phyloP scores from a whole-genome alignment of 257 asterid species.

The Solanum tarijense region DNA sequence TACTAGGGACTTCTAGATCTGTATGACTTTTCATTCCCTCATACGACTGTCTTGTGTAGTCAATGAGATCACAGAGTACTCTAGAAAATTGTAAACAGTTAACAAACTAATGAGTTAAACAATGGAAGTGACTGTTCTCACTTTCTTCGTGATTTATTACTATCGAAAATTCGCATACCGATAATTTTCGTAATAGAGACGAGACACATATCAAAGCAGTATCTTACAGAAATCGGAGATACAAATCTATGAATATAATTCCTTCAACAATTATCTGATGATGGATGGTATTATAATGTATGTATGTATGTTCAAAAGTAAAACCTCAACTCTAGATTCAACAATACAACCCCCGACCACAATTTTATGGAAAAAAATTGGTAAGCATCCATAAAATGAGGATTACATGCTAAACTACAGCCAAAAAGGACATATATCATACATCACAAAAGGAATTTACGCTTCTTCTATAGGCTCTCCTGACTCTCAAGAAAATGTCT shows the following conservation, averaged over 20 bases:
- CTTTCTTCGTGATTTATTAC: background rate
- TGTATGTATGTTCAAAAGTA: background rate
- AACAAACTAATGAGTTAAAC: background rate
- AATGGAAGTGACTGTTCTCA: background rate
- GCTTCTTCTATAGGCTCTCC: background rate
- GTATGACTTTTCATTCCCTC: background rate
- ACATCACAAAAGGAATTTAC: conserved; percentile 16
- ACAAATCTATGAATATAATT: background rate
- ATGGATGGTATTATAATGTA: background rate
- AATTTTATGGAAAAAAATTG: conserved; percentile 35
- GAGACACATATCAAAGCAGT: background rate
- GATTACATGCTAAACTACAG: conserved; percentile 27
- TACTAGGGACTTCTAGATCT: background rate
- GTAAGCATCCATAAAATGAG: conserved; percentile 43
- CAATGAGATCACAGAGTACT: background rate
- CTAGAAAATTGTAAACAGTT: background rate
- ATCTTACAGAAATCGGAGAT: background rate
- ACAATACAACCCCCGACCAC: conserved; percentile 28
- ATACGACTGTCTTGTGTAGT: background rate
- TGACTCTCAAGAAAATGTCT: background rate
- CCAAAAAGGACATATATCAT: conserved; percentile 26
- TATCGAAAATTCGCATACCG: background rate
- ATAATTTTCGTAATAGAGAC: background rate
- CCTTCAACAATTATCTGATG: background rate
- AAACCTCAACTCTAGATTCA: conserved; percentile 29